Evolutionary conservation across 495 filamentous ascomycete species (phyloP).

Genomic region (Aspergillus nanangensis): DNA sequence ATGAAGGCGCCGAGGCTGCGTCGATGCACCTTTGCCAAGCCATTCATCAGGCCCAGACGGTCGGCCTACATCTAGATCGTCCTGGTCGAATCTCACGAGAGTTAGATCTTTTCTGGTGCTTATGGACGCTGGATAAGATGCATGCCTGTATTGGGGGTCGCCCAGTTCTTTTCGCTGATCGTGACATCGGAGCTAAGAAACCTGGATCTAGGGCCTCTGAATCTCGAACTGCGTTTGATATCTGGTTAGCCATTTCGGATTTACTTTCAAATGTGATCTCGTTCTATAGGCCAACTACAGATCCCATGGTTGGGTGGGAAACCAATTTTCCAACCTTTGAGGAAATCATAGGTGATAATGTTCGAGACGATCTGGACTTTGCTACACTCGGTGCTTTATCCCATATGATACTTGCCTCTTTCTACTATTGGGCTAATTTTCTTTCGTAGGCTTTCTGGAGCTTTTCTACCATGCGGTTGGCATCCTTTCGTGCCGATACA

Average conservation of each 20-base stretch:
- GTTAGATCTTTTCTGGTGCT: constrained; percentile 57
- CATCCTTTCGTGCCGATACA: constrained; percentile 52
- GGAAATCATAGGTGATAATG: constrained; percentile 55
- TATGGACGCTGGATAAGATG: constrained; percentile 65
- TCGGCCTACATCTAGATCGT: constrained; percentile 57
- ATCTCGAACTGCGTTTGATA: constrained; percentile 37
- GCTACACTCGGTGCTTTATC: constrained; percentile 24
- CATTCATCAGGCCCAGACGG: constrained; percentile 59
- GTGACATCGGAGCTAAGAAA: constrained; percentile 50
- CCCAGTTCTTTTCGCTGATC: constrained; percentile 61
- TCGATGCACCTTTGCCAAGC: constrained; percentile 42
- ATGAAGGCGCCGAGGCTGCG: constrained; percentile 41
- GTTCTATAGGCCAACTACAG: constrained; percentile 56
- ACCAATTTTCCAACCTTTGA: constrained; percentile 62
- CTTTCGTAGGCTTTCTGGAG: constrained; percentile 52
- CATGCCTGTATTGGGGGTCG: constrained; percentile 60
- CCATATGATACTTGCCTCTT: no score
- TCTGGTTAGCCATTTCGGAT: constrained; percentile 48
- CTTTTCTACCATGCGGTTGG: constrained; percentile 67
- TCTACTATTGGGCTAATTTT: background rate
- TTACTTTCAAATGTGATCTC: constrained; percentile 62
- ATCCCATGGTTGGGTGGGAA: constrained; percentile 46
- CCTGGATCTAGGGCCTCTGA: constrained; percentile 8
- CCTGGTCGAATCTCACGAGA: constrained; percentile 31
- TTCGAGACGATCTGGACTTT: constrained; percentile 22